Evolutionary conservation across 768 basidiomycete genomes (phyloP), one percentile per base, ranked within the genome.

Genomic region (Phlegmacium glaucopus): DNA sequence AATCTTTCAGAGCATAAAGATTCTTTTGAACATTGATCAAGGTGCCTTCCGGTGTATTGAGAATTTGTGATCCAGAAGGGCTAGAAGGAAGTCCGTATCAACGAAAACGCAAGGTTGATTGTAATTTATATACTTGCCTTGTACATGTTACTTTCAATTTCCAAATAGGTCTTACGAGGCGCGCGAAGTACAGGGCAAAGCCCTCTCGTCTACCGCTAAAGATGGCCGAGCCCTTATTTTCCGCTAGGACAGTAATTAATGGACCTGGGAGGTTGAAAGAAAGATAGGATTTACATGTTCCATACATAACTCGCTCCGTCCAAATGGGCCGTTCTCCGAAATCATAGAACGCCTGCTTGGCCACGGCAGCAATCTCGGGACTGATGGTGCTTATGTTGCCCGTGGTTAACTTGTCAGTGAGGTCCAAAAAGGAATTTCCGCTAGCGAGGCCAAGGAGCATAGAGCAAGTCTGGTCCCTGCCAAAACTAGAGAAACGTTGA

Each of bases 131-230:
- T 27, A 45, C 44, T 29, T 42, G 65, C 90, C 79, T 72, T 16
- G 72, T 54, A 45, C 71, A 76, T 2, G 87, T 90, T 44, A 99
- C 68, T 57, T 85, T 90, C 42, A 78, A 72, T 56, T 83, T 87
- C 95, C 96, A 97, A 50, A 96, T 74, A 1, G 92, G 89, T 27
- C 92, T 72, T 16, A 96, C 70, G 18, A 96, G 74, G 37, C 96
- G 78, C 6, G 91, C 80, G 61, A 98, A 83, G 63, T 93, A 94
- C 25, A 95, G 65, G 0, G 86, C 86, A 40, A 98, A 75, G 2
- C 91, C 94, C 68, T 96, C 91, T 49, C 93, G 78, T 47, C 93
- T 78, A 26, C 93, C 89, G 54, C 90, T 93, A 65, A 88, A 96
- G 45, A 82, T 79, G 3, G 86, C 81, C 39, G 78, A 85, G 12